Evolutionary conservation across 345 rosid genomes (phyloP).

Genomic region (Populus alba): DNA sequence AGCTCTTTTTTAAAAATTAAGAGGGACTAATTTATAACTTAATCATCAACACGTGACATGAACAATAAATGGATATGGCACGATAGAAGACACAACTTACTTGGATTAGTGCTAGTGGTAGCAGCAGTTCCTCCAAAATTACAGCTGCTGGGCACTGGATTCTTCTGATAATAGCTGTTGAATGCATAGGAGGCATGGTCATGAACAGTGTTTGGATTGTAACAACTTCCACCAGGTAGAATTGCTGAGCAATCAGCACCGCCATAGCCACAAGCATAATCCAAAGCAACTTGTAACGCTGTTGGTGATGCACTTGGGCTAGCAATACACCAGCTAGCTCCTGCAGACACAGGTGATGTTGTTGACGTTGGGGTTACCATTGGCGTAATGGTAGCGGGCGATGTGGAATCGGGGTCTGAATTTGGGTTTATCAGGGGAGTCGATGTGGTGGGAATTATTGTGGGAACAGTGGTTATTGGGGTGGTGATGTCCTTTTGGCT

Average conservation of each 20-base stretch:
- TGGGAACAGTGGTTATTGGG: constrained; percentile 61
- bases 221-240: constrained; percentile 61
- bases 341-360: constrained; percentile 28
- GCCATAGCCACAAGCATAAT: constrained; percentile 85
- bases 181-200: constrained; percentile 85
- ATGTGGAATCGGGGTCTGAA: constrained; percentile 30
- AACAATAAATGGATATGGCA: not conserved
- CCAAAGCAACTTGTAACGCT: constrained; percentile 71
- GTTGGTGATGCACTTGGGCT: constrained; percentile 60
- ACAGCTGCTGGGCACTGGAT: constrained; percentile 71
- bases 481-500: constrained; percentile 52
- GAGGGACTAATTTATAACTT: too few species aligned
- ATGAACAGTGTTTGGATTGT: constrained; percentile 51
- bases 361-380: constrained; percentile 18
- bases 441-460: constrained; percentile 33
- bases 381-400: constrained; percentile 36
- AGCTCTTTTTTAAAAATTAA: too few species aligned
- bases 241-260: constrained; percentile 73
- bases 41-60: too few species aligned
- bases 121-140: constrained; percentile 78
- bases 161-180: constrained; percentile 73
- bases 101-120: constrained; percentile 79
- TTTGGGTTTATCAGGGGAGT: constrained; percentile 42
- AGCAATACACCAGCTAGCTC: constrained; percentile 81
- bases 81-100: constrained; percentile 36